Evolutionary conservation across 139 green algal genomes (phyloP), one percentile per base, ranked within the genome.

Genomic region (Choricystis sp.): DNA sequence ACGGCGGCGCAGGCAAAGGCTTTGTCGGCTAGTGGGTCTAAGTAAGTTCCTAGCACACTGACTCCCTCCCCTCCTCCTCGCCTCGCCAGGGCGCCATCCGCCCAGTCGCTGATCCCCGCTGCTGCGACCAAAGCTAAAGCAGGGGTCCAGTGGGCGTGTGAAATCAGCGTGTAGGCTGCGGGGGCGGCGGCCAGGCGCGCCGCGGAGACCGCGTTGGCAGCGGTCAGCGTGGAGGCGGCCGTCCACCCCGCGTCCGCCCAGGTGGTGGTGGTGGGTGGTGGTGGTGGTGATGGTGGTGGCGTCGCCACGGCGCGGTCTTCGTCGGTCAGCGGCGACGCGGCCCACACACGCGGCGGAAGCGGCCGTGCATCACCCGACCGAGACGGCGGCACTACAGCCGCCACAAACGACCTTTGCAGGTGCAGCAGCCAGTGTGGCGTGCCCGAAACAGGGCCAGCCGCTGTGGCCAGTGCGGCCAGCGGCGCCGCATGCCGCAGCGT

Each of bases 21-120:
- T 66, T 96, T 96, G 71, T 96, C 89, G 2, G 82, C 88, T 31
- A 94, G 49, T 0, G 89, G 89, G 65, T 96, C 89, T 14, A 96
- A 71, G 67, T 94, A 96, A 19, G 77, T 87, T 19, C 89, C 89
- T 19, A 96, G 71, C 1, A 89, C 77, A 2, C 65, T 62, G n/a
- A n/a, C n/a, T n/a, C n/a, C n/a, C n/a, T n/a, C n/a, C n/a, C n/a
- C n/a, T n/a, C n/a, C n/a, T n/a, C n/a, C n/a, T n/a, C n/a, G n/a
- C 28, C 83, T 77, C 1, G 89, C 87, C 3, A 88, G 57, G 5
- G 73, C 87, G 29, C 88, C 88, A 60, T 95, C 88, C 0, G 81
- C 61, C 87, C 87, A 95, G 70, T 95, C 88, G 3, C 73, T 85
- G 23, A 63, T 31, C 5, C 63, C 78, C 3, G 79, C 68, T n/a